phyloP scores from a whole-genome alignment of 148 eudicot genomes.

The Nepenthes gracilis region DNA sequence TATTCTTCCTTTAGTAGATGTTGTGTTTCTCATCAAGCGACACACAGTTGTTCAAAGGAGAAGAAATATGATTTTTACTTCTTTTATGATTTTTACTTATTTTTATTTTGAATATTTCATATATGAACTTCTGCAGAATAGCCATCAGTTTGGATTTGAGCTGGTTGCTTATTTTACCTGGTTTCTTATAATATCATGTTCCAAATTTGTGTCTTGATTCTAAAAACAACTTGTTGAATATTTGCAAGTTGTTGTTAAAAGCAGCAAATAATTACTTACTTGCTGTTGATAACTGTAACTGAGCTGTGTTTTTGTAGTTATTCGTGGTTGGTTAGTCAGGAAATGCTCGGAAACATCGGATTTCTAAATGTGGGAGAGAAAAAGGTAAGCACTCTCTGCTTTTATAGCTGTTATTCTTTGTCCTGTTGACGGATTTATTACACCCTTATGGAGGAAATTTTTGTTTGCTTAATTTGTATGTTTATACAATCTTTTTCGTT shows the following conservation, averaged over 20 bases:
- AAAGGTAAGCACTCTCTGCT: slow-evolving; percentile 31
- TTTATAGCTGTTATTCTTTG: neutral
- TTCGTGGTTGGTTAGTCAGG: slow-evolving; percentile 90
- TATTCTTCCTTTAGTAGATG: neutral
- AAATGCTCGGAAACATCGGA: slow-evolving; percentile 87
- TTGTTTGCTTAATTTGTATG: neutral
- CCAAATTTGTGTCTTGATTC: no score
- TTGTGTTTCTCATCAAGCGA: no score
- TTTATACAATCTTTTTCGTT: neutral
- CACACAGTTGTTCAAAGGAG: neutral
- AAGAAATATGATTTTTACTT: neutral
- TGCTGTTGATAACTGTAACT: neutral
- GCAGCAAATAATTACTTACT: no score
- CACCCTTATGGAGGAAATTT: neutral
- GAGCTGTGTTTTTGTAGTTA: slow-evolving; percentile 28
- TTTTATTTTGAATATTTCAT: no score
- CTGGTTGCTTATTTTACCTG: neutral
- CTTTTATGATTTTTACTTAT: no score
- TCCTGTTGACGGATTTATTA: neutral
- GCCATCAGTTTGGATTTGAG: neutral
- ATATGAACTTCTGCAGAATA: neutral
- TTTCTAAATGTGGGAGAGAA: slow-evolving; percentile 52
- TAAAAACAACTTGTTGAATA: no score
- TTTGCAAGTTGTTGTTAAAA: no score
- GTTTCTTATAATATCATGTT: no score